Evolutionary conservation across 169 alveolate species (phyloP).

Genomic region (Plasmodium blacklocki): DNA sequence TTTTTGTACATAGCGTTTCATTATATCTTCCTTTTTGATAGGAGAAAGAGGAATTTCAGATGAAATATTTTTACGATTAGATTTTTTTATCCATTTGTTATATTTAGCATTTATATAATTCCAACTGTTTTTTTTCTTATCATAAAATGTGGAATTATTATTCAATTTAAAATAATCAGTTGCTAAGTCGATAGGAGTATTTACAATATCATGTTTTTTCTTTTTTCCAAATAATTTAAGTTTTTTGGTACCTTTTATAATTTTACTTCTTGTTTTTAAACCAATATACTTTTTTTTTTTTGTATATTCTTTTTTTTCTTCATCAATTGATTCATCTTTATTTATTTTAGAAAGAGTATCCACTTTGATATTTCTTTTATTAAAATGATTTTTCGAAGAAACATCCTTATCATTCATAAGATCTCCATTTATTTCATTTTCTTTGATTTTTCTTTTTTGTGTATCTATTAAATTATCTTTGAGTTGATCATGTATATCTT

Average conservation of each 20-base stretch:
- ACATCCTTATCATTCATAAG: neutral
- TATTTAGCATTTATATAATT: slow-evolving; percentile 65
- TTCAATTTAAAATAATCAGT: slow-evolving; percentile 59
- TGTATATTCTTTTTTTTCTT: neutral
- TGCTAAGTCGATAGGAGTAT: slow-evolving; percentile 58
- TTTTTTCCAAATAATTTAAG: slow-evolving; percentile 70
- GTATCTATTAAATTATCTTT: neutral
- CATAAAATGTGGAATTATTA: slow-evolving; percentile 41
- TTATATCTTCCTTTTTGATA: slow-evolving; percentile 58
- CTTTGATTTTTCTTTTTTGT: neutral
- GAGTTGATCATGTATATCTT: slow-evolving; percentile 16
- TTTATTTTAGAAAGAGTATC: neutral
- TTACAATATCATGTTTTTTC: slow-evolving; percentile 32
- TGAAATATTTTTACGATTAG: slow-evolving; percentile 25
- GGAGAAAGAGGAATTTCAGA: slow-evolving; percentile 40
- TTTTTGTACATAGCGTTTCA: slow-evolving; percentile 64
- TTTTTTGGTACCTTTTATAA: slow-evolving; percentile 73
- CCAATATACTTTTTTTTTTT: slow-evolving; percentile 57
- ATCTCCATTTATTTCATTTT: neutral
- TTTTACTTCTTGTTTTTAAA: slow-evolving; percentile 56
- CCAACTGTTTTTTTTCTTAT: slow-evolving; percentile 67
- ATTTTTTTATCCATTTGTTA: slow-evolving; percentile 70
- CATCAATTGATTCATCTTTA: neutral
- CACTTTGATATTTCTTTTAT: neutral
- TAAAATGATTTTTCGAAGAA: neutral